A percentile compares a stretch with the other conserved stretches of the same genome.
These are phyloP conservation scores for Leccinum fallax DNA, from an alignment of 1,284 basidiomycete species.

Conservation along the genomic window DNA sequence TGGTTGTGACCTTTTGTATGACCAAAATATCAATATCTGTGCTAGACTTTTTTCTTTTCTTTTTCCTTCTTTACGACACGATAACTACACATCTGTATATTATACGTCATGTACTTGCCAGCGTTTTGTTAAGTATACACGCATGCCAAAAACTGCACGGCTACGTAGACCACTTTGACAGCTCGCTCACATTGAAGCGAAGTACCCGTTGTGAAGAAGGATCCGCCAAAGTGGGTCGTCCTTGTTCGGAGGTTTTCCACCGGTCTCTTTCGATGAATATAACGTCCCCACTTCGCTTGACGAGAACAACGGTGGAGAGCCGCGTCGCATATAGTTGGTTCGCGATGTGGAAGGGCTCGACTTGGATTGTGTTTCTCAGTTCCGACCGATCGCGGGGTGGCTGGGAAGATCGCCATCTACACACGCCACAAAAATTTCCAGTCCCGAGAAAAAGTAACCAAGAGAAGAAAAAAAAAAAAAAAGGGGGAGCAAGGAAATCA, in stretches of 20 bases:
- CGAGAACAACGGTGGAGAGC: constrained; percentile 69
- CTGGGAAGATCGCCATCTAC: constrained; percentile 51
- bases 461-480: not conserved
- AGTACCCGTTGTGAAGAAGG: constrained; percentile 52
- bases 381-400: constrained; percentile 51
- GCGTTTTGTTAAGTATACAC: constrained; percentile 8
- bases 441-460: constrained; percentile 1
- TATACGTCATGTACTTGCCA: constrained; percentile 38
- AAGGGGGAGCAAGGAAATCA: not conserved
- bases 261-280: constrained; percentile 73
- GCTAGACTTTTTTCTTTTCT: constrained; percentile 27
- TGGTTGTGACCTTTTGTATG: constrained; percentile 36
- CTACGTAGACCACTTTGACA: constrained; percentile 24
- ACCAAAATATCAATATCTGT: constrained; percentile 30
- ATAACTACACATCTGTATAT: constrained; percentile 28
- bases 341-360: constrained; percentile 46
- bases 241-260: constrained; percentile 51
- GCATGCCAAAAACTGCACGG: constrained; percentile 14
- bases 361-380: constrained; percentile 62
- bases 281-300: constrained; percentile 60
- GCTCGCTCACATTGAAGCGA: constrained; percentile 43
- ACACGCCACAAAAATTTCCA: constrained; percentile 3
- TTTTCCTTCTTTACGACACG: constrained; percentile 13
- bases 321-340: constrained; percentile 63
- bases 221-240: constrained; percentile 41